Base-by-base conservation (phyloP, 2,329 filamentous ascomycete species). In the Scolecobasidium constrictum region DNA sequence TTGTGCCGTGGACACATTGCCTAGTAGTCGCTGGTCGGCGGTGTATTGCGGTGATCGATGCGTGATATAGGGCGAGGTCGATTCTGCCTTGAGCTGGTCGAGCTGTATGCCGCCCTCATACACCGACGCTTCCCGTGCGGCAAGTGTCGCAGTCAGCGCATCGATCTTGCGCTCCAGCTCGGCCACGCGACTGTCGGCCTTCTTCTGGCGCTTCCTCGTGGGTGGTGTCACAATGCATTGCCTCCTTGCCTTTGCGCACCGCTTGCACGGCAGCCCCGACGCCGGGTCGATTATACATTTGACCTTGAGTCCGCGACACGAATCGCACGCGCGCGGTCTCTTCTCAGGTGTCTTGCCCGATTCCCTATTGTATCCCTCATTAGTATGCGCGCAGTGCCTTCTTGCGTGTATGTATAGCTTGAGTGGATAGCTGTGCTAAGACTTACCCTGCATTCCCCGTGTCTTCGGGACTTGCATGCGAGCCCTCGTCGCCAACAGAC, bases 131-230 rank as follows among this genome's bases (percentile, higher is more conserved):
- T 42, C 40, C 15, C 40, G 20, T 7, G 31, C 31, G 6, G 40
- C 80, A 49, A 94, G 58, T 26, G 78, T 86, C 5, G 86, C 84
- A 5, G 85, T 94, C 57, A 94, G 60, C 6, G 83, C 84, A 66
- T 94, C 86, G 49, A 94, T 90, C 67, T 93, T 93, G 69, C 82
- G 86, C 68, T 94, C 87, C 40, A 95, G 70, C 66, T 94, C 87
- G 6, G 86, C 83, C 11, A 95, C 87, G 40, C 86, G 74, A 50
- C 78, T 90, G 58, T 94, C 88, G 42, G 85, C 87, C 69, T 94
- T 94, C 69, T 90, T 94, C 66, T 90, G 85, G 35, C 87, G 73
- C 64, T 93, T 94, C 33, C 86, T 64, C 12, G 70, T 77, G 1
- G 77, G 85, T 48, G 78, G 76, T 1, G 86, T 93, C 48, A 88